phyloP scores from a whole-genome alignment of 148 eudicot genomes.

The Cornus kousa region DNA sequence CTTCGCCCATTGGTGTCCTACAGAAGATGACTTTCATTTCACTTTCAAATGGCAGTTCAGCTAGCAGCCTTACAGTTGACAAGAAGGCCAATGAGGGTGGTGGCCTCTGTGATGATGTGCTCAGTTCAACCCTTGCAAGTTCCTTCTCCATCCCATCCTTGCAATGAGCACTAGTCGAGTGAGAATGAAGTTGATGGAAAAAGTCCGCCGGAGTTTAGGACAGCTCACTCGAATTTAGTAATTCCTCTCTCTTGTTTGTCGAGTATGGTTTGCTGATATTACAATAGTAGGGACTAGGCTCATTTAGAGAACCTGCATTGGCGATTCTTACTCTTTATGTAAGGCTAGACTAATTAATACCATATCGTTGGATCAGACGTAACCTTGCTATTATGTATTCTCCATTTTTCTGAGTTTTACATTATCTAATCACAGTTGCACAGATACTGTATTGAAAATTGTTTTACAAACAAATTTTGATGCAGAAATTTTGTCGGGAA shows the following conservation, averaged over 20 bases:
- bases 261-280: constrained; percentile 1
- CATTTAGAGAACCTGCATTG: background rate
- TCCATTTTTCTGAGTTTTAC: too few species aligned
- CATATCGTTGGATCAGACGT: background rate
- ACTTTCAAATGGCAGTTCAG: constrained; percentile 71
- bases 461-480: background rate
- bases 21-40: constrained; percentile 62
- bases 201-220: background rate
- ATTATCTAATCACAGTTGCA: background rate
- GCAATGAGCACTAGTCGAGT: constrained; percentile 1
- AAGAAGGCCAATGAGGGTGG: constrained; percentile 30
- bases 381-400: background rate
- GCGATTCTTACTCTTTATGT: background rate
- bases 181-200: background rate
- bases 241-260: background rate
- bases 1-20: constrained; percentile 80
- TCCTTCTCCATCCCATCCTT: constrained; percentile 48
- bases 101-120: constrained; percentile 40
- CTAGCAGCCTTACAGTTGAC: constrained; percentile 57
- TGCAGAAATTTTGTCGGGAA: too few species aligned
- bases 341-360: background rate
- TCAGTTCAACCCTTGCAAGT: constrained; percentile 40
- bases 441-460: background rate
- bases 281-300: background rate
- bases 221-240: background rate